These are phyloP conservation scores for Alectoria sarmentosa DNA, from an alignment of 495 filamentous ascomycete species.

Conservation along the genomic window DNA sequence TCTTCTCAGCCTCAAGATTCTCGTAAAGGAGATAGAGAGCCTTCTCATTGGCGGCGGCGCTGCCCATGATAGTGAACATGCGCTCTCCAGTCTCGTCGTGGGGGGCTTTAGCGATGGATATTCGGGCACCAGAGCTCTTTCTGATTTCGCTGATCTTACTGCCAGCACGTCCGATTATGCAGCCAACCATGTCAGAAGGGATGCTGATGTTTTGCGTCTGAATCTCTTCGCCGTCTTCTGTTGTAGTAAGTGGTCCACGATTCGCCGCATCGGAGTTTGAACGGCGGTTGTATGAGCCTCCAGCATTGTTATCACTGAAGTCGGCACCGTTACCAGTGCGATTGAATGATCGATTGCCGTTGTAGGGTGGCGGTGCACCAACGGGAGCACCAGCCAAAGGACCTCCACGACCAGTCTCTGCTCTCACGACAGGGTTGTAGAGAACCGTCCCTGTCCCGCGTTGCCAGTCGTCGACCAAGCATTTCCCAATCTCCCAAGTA, in stretches of 20 bases:
- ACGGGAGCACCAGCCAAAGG: conserved; percentile 38
- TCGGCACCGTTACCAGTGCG: conserved; percentile 95
- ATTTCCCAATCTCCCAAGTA: conserved; percentile 98
- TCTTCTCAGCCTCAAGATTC: conserved; percentile 98
- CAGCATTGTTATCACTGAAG: conserved; percentile 71
- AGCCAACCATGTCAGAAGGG: conserved; percentile 98
- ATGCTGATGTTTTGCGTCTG: conserved; percentile 99
- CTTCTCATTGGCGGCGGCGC: conserved; percentile 82
- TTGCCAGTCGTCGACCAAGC: conserved; percentile 94
- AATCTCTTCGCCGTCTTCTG: conserved; percentile 94
- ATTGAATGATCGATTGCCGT: conserved; percentile 65
- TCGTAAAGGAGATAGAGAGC: conserved; percentile 95
- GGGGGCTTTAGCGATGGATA: conserved; percentile 96
- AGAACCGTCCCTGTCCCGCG: conserved; percentile 92
- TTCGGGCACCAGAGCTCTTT: conserved; percentile 89
- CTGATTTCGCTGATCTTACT: conserved; percentile 98
- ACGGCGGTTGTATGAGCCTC: conserved; percentile 60
- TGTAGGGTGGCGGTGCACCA: conserved; percentile 38
- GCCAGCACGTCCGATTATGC: conserved; percentile 91
- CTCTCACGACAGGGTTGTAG: conserved; percentile 91
- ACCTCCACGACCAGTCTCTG: conserved; percentile 51
- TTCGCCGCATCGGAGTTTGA: conserved; percentile 71
- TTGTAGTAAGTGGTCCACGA: conserved; percentile 70
- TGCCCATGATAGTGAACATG: conserved; percentile 99
- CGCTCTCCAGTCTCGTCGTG: conserved; percentile 97